Conservation (phyloP, 75 land plant species). For the Cunninghamia lanceolata region DNA sequence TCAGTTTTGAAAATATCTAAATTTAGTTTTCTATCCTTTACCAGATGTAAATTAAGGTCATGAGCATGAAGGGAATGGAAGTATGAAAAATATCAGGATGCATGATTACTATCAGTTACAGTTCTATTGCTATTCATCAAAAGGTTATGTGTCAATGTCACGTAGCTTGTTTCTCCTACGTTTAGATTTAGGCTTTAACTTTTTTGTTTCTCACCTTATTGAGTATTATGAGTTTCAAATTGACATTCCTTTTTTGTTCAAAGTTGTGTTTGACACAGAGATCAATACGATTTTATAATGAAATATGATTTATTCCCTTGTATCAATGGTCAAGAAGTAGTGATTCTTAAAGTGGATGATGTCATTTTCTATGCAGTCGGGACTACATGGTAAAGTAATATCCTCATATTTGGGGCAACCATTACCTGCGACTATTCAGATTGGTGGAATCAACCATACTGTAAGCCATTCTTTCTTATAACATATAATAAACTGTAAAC, state of each 20-base stretch:
- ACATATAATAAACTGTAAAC: not conserved
- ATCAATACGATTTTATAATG: not conserved
- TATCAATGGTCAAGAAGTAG: not conserved
- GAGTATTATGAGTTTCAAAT: not conserved
- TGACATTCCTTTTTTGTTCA: not conserved
- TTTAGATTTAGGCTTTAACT: not conserved
- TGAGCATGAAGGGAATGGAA: not conserved
- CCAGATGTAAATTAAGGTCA: not conserved
- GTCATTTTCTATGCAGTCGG: slow-evolving; percentile 44
- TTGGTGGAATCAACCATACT: slow-evolving; percentile 70
- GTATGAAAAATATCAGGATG: not conserved
- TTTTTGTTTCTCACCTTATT: not conserved
- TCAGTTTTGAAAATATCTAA: not conserved
- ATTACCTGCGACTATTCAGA: slow-evolving; percentile 66
- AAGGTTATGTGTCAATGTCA: not conserved
- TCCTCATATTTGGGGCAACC: slow-evolving; percentile 62
- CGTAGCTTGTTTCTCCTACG: not conserved
- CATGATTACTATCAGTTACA: not conserved
- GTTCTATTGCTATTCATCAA: not conserved
- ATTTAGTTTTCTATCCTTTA: not conserved
- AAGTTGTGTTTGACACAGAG: not conserved
- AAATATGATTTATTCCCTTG: not conserved
- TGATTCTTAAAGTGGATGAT: not conserved
- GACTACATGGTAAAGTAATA: slow-evolving; percentile 81
- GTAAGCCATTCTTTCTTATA: slow-evolving; percentile 37